Conservation (phyloP, 176 grass and related monocot species). For the Paspalum notatum region DNA sequence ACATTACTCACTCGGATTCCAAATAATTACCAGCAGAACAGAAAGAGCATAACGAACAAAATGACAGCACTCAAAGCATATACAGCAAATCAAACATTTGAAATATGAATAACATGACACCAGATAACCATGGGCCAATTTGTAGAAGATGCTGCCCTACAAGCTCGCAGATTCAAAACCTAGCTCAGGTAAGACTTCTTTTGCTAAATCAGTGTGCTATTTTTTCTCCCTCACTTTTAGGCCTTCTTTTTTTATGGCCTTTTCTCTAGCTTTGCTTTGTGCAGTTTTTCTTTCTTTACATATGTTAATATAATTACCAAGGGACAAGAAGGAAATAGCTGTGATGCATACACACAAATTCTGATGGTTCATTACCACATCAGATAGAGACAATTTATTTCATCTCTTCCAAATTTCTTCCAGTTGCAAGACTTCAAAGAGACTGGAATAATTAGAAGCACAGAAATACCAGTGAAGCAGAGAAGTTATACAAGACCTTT, state of each 20-base stretch:
- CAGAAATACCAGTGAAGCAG: neutral
- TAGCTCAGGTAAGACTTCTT: too few relatives aligned
- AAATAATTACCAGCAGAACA: neutral
- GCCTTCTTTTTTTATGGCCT: too few relatives aligned
- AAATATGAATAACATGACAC: neutral
- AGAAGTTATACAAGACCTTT: neutral
- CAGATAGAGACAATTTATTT: neutral
- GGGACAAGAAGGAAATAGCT: neutral
- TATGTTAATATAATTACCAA: too few relatives aligned
- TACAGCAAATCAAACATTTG: neutral
- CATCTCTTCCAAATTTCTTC: neutral
- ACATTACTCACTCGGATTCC: neutral
- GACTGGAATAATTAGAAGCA: neutral
- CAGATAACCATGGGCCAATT: neutral
- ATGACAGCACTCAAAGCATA: neutral
- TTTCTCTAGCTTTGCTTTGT: too few relatives aligned
- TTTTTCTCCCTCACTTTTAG: too few relatives aligned
- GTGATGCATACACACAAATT: neutral
- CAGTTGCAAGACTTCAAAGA: neutral
- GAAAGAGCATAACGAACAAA: neutral
- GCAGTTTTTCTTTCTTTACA: too few relatives aligned
- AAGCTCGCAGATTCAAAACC: too few relatives aligned
- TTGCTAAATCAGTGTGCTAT: too few relatives aligned
- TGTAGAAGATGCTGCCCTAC: too few relatives aligned
- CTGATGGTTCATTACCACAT: neutral